phyloP scores from a whole-genome alignment of 225 moss, liverwort and hornwort species.

The Asterella californica region DNA sequence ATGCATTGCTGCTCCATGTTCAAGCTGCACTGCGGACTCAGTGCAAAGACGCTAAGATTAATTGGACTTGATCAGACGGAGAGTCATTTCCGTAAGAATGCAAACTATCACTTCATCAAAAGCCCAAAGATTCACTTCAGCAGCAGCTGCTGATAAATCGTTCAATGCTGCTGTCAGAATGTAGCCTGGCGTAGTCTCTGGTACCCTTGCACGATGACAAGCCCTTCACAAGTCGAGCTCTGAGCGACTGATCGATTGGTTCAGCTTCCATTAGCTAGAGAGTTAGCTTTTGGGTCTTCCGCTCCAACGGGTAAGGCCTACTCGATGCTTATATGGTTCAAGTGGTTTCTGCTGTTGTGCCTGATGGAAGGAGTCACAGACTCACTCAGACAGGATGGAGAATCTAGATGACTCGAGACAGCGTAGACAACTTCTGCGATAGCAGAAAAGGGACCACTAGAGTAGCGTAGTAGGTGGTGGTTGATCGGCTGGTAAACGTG shows the following conservation, averaged over 20 bases:
- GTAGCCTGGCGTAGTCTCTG: background rate
- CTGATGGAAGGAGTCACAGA: no score
- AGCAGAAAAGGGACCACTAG: no score
- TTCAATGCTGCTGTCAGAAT: background rate
- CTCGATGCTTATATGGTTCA: no score
- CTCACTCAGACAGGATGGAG: no score
- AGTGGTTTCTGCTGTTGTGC: no score
- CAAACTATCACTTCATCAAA: background rate
- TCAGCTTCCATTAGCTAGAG: no score
- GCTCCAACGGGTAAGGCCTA: no score
- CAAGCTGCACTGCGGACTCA: no score
- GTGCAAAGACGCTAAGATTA: background rate
- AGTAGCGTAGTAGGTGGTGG: no score
- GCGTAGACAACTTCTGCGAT: no score
- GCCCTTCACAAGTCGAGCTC: background rate
- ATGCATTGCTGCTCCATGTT: background rate
- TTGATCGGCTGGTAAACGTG: no score
- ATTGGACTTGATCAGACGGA: background rate
- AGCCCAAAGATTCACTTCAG: background rate
- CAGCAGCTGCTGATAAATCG: background rate
- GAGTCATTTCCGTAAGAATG: background rate
- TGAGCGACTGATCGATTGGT: background rate
- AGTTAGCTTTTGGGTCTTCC: background rate
- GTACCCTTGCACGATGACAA: background rate
- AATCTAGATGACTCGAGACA: no score